Evolutionary conservation across 768 basidiomycete genomes (phyloP).

Genomic region (Psilocybe sp.): DNA sequence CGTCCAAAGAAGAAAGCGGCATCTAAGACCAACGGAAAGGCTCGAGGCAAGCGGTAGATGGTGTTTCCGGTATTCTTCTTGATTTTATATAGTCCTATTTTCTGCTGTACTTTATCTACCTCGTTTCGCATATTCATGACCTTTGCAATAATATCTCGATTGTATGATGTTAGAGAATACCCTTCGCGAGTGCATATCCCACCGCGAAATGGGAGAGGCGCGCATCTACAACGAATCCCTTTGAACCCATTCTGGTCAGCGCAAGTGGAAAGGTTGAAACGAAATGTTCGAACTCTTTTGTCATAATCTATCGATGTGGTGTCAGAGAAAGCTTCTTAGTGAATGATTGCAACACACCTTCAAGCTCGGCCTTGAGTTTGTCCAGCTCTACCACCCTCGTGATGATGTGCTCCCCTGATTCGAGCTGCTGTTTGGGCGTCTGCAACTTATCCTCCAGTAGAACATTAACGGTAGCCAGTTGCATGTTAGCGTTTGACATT

Average conservation of each 20-base stretch:
- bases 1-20: slow-evolving; percentile 47
- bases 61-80: slow-evolving; percentile 3
- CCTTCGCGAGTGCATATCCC: slow-evolving; percentile 60
- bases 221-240: slow-evolving; percentile 74
- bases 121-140: no score
- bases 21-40: slow-evolving; percentile 42
- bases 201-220: slow-evolving; percentile 72
- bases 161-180: slow-evolving; percentile 12
- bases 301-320: slow-evolving; percentile 45
- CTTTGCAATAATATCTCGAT: background rate
- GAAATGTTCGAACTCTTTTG: slow-evolving; percentile 40
- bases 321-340: background rate
- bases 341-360: slow-evolving; percentile 47
- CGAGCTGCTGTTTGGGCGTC: slow-evolving; percentile 71
- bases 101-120: no score
- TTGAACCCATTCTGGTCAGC: background rate
- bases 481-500: slow-evolving; percentile 94
- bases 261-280: background rate
- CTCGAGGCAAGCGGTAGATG: slow-evolving; percentile 27
- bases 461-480: slow-evolving; percentile 73
- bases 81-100: background rate
- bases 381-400: slow-evolving; percentile 66
- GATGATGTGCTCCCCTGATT: slow-evolving; percentile 84
- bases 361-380: slow-evolving; percentile 59
- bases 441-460: slow-evolving; percentile 64